These are phyloP conservation scores for Geotrichum macrosporum DNA, from an alignment of 1,139 yeast species.

Conservation along the genomic window DNA sequence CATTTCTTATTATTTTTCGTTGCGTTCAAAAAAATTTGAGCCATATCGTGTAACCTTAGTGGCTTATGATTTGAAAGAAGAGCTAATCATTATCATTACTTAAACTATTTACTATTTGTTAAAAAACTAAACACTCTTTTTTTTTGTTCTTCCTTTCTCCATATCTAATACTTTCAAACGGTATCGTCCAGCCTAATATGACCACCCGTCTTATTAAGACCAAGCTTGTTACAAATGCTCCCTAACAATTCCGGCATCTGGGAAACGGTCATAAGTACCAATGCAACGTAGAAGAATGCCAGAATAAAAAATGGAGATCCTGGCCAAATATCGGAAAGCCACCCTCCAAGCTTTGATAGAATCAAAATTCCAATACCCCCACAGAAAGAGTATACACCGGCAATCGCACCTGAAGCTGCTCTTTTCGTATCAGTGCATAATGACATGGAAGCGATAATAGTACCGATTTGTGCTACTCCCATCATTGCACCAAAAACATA, in stretches of 20 bases:
- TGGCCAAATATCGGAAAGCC: constrained; percentile 53
- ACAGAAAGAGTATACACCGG: constrained; percentile 62
- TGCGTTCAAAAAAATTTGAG: too few species aligned
- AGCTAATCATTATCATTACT: too few species aligned
- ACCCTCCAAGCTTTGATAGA: constrained; percentile 58
- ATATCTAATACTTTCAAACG: background rate
- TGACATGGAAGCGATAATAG: constrained; percentile 51
- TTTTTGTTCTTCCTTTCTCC: too few species aligned
- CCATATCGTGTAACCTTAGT: too few species aligned
- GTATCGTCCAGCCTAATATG: constrained; percentile 8
- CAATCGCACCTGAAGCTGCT: constrained; percentile 55
- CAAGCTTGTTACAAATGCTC: background rate
- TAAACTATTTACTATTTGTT: too few species aligned
- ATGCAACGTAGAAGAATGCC: constrained; percentile 43
- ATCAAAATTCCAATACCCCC: constrained; percentile 69
- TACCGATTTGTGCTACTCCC: constrained; percentile 56
- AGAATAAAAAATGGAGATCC: constrained; percentile 58
- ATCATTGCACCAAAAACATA: constrained; percentile 40
- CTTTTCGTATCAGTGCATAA: constrained; percentile 44
- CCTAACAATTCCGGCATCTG: constrained; percentile 15
- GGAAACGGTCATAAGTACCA: constrained; percentile 25
- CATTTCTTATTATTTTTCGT: too few species aligned
- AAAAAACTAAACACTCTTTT: too few species aligned
- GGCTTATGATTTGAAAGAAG: too few species aligned
- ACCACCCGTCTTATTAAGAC: background rate